Evolutionary conservation across 768 basidiomycete species (phyloP).

Genomic region (Filobasidium wieringae): DNA sequence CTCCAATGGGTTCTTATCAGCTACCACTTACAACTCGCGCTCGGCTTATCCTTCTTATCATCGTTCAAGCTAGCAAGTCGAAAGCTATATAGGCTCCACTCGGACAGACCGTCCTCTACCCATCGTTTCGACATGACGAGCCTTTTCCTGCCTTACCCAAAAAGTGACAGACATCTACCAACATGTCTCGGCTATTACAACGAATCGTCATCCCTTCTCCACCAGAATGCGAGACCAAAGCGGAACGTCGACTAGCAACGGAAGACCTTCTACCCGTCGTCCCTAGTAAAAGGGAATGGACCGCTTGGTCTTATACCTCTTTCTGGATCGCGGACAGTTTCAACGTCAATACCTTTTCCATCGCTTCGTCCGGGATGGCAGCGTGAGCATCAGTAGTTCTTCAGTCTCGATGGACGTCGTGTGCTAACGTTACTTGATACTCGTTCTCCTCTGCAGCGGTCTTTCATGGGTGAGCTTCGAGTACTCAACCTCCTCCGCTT

Average conservation of each 20-base stretch:
- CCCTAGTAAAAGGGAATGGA: conserved; percentile 56
- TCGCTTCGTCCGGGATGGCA: conserved; percentile 34
- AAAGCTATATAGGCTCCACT: no score
- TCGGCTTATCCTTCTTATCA: no score
- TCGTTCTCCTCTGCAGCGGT: not conserved
- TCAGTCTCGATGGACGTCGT: not conserved
- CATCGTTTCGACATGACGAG: no score
- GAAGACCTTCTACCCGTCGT: conserved; percentile 62
- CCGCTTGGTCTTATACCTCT: conserved; percentile 52
- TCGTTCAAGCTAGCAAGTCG: no score
- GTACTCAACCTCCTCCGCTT: not conserved
- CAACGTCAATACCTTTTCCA: conserved; percentile 35
- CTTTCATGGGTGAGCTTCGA: not conserved
- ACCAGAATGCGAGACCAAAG: not conserved
- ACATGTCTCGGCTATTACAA: not conserved
- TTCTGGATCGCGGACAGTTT: conserved; percentile 42
- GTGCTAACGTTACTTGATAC: no score
- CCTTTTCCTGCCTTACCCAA: no score
- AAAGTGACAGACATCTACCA: no score
- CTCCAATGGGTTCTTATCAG: no score
- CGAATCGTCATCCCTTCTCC: conserved; percentile 4
- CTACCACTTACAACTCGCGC: no score
- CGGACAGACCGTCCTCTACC: no score
- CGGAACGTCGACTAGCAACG: conserved; percentile 38
- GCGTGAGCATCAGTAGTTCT: not conserved